These are phyloP conservation scores for Tephrocybe sp. DNA, from an alignment of 768 basidiomycete species.

Conservation along the genomic window DNA sequence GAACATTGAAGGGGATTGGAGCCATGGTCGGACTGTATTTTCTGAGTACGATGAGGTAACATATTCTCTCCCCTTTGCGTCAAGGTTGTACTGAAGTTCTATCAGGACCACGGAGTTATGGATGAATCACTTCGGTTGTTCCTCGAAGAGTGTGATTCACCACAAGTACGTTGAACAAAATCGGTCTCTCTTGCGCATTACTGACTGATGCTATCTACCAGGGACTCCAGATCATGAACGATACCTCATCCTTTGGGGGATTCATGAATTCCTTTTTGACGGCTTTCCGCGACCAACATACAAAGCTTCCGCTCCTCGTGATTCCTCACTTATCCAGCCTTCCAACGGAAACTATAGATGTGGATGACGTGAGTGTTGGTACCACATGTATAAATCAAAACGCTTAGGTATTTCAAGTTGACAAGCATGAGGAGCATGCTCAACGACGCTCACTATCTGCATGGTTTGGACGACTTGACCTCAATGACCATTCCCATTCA, in stretches of 20 bases:
- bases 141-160: conserved; percentile 72
- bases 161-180: conserved; percentile 51
- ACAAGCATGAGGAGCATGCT: conserved; percentile 40
- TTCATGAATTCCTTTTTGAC: conserved; percentile 60
- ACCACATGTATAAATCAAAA: conserved; percentile 7
- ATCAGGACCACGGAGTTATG: conserved; percentile 62
- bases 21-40: conserved; percentile 48
- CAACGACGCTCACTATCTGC: conserved; percentile 63
- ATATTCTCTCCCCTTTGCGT: neutral
- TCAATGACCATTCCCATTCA: conserved; percentile 51
- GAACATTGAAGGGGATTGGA: conserved; percentile 54
- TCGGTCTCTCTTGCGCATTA: neutral
- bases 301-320: conserved; percentile 55
- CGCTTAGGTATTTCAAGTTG: conserved; percentile 25
- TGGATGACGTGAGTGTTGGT: conserved; percentile 41
- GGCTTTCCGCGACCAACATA: conserved; percentile 64
- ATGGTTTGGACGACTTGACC: conserved; percentile 44
- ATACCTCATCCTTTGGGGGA: conserved; percentile 60
- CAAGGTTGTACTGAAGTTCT: neutral
- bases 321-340: conserved; percentile 57
- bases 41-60: conserved; percentile 51
- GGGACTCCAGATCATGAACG: conserved; percentile 70
- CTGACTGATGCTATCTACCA: conserved; percentile 21
- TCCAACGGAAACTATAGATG: conserved; percentile 27
- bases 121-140: conserved; percentile 65